A percentile compares a stretch with the other conserved stretches of the same genome.
Conservation (phyloP, 805 yeast genomes). For the Starmerella lactis-condensi region DNA sequence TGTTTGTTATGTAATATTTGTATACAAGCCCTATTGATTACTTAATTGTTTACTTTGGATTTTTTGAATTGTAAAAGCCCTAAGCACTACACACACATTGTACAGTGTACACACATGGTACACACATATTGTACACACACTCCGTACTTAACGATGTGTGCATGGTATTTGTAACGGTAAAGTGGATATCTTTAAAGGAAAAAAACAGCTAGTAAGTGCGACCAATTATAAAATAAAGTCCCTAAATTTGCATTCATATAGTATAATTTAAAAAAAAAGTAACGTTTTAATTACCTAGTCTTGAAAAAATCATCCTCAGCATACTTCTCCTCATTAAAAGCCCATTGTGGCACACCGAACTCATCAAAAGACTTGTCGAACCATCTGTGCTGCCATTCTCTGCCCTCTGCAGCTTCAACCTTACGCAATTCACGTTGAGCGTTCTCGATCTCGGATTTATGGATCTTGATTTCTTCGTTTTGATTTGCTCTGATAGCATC, state of each 20-base stretch:
- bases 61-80: no score
- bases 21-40: no score
- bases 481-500: constrained; percentile 63
- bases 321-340: constrained; percentile 16
- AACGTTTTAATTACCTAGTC: constrained; percentile 5
- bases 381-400: constrained; percentile 67
- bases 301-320: constrained; percentile 16
- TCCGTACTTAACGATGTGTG: no score
- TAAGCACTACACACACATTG: no score
- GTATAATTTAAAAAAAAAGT: background rate
- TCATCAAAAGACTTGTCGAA: constrained; percentile 29
- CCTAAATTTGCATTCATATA: background rate
- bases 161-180: no score
- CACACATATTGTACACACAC: no score
- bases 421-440: constrained; percentile 68
- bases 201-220: no score
- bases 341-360: constrained; percentile 15
- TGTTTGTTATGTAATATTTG: no score
- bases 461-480: constrained; percentile 52
- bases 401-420: constrained; percentile 46
- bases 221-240: no score
- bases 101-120: no score
- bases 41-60: no score
- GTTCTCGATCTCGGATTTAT: constrained; percentile 65
- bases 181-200: no score